Evolutionary conservation across 805 yeast genomes (phyloP), one percentile per base, ranked within the genome.

Genomic region (Kazachstania bromeliacearum): DNA sequence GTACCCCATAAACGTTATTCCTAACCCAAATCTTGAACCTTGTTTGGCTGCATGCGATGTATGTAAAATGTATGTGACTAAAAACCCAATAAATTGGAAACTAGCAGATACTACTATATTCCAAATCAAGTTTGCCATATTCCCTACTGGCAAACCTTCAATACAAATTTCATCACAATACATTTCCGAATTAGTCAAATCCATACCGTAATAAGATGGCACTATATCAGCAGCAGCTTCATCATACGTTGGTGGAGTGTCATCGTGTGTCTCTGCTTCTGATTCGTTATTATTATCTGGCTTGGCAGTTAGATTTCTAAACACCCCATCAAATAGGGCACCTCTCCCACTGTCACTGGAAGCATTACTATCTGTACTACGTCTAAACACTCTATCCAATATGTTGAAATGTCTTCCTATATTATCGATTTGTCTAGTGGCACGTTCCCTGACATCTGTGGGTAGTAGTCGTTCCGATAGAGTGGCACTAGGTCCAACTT

Each of bases 31-130:
- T 42, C 95, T 68, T 2, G 96, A 80, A 3, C 98, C 98, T 51
- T 88, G 88, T 55, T 85, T 85, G 4, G 96, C 95, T 4, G 97
- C 96, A 56, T 92, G 98, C 2, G 96, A 84, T 1, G 97, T 89
- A 60, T 92, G 97, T 37, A 92, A 66, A 31, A 89, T 64, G 55
- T 88, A 92, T 6, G 97, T 88, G 37, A 89, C 68, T 28, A 92
- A 67, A 60, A 92, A 92, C 3, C 98, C 98, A 22, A 89, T 80
- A 56, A 83, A 84, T 60, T 89, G 96, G 66, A 92, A 92, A 28
- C 94, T 80, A n/a, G 85, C 71, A 17, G 95, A 77, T 2, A 92
- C 94, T 46, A 85, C 69, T 46, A 77, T 68, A 60, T 88, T 89
- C 97, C 98, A 89, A 4, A 84, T 60, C 50, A 88, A 79, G 52